phyloP scores from a whole-genome alignment of 1,284 basidiomycete genomes.

The Apiotrichum gamsii region DNA sequence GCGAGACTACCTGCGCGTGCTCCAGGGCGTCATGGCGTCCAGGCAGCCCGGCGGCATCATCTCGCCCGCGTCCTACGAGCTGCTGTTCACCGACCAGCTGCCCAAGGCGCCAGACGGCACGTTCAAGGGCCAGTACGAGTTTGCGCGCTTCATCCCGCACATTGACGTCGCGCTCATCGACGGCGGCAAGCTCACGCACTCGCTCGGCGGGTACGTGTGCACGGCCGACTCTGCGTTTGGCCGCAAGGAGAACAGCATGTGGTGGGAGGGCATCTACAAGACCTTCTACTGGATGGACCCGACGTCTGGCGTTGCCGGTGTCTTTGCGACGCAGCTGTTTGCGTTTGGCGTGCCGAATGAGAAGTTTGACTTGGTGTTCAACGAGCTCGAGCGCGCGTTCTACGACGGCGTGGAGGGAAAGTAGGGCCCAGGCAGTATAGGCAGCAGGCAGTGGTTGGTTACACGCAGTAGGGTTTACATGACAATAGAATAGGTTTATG shows the following conservation, averaged over 20 bases:
- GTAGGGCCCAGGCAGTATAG: no score
- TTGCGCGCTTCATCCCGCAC: conserved; percentile 7
- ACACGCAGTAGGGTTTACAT: no score
- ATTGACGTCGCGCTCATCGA: conserved; percentile 2
- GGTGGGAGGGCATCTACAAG: conserved; percentile 31
- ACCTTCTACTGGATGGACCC: conserved; percentile 38
- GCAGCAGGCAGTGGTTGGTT: no score
- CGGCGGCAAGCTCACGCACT: conserved; percentile 11
- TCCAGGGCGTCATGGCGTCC: conserved; percentile 27
- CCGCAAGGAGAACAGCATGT: conserved; percentile 20
- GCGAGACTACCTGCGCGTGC: conserved; percentile 33
- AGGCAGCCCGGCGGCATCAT: conserved; percentile 15
- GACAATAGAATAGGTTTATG: no score
- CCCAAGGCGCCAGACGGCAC: conserved; percentile 9
- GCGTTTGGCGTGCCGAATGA: conserved; percentile 6
- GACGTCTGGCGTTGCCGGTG: conserved; percentile 22
- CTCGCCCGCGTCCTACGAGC: conserved; percentile 13
- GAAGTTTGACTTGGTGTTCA: conserved; percentile 18
- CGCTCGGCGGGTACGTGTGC: conserved; percentile 17
- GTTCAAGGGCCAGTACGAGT: conserved; percentile 11
- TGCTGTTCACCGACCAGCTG: conserved; percentile 23
- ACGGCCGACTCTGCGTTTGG: conserved; percentile 14
- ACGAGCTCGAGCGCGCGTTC: conserved; percentile 27
- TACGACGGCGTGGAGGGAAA: conserved; percentile 29
- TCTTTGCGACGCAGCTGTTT: conserved; percentile 23